phyloP scores from a whole-genome alignment of 768 basidiomycete species.

The Glaciozyma antarctica region DNA sequence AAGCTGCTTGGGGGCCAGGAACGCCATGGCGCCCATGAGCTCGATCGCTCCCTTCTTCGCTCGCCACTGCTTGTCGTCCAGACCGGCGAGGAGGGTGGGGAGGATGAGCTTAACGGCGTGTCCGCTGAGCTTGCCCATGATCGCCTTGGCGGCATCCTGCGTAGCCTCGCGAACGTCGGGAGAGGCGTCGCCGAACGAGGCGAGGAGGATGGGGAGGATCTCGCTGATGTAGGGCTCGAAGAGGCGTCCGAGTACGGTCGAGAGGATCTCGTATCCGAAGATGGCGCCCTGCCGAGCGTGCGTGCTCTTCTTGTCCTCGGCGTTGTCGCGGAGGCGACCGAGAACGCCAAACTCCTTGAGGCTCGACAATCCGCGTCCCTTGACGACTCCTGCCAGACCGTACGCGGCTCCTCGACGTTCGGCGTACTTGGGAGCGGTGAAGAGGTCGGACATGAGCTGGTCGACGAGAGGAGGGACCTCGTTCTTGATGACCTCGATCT shows the following conservation, averaged over 20 bases:
- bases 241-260: conserved; percentile 69
- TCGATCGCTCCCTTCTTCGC: conserved; percentile 94
- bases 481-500: conserved; percentile 58
- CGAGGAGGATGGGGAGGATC: conserved; percentile 70
- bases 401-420: conserved; percentile 94
- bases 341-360: conserved; percentile 79
- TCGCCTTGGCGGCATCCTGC: conserved; percentile 78
- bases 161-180: conserved; percentile 87
- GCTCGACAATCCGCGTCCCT: conserved; percentile 74
- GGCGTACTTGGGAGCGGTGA: conserved; percentile 75
- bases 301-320: conserved; percentile 80
- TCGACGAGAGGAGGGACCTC: conserved; percentile 62
- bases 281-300: conserved; percentile 85
- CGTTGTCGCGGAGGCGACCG: conserved; percentile 57
- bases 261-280: conserved; percentile 89
- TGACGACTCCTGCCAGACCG: conserved; percentile 83
- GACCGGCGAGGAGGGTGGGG: conserved; percentile 73
- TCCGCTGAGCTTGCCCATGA: conserved; percentile 73
- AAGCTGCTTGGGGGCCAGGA: conserved; percentile 88
- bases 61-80: conserved; percentile 98
- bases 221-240: conserved; percentile 89
- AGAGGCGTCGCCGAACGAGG: conserved; percentile 74
- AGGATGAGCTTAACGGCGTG: conserved; percentile 90
- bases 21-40: conserved; percentile 94
- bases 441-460: conserved; percentile 63